Conservation (phyloP, 1,284 basidiomycete species). For the Naganishia sp. region DNA sequence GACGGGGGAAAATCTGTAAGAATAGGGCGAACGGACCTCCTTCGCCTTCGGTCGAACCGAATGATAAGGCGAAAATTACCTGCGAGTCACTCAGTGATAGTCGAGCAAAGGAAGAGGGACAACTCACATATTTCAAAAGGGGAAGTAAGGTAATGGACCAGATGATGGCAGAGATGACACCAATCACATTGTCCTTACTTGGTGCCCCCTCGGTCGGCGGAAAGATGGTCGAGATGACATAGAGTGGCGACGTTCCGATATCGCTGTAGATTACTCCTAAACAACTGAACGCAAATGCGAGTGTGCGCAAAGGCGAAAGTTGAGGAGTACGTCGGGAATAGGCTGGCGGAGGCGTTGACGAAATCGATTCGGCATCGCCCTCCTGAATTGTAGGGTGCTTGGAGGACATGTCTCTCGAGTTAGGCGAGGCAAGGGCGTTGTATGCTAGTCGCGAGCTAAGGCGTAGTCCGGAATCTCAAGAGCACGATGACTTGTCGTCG, state of each 20-base stretch:
- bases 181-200: constrained; percentile 63
- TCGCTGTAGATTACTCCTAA: constrained; percentile 59
- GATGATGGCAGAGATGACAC: constrained; percentile 63
- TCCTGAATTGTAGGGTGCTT: not conserved
- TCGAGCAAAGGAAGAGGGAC: not conserved
- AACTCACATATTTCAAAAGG: constrained; percentile 65
- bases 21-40: constrained; percentile 67
- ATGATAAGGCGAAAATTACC: constrained; percentile 61
- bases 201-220: constrained; percentile 57
- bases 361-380: not conserved
- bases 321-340: constrained; percentile 10
- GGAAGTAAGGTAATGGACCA: constrained; percentile 67
- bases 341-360: constrained; percentile 3
- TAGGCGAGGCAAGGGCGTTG: too few relatives aligned
- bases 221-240: constrained; percentile 68
- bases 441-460: too few relatives aligned
- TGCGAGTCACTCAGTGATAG: not conserved
- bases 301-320: constrained; percentile 5
- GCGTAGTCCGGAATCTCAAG: too few relatives aligned
- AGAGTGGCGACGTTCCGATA: constrained; percentile 61
- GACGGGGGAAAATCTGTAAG: constrained; percentile 62
- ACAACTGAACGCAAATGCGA: constrained; percentile 36
- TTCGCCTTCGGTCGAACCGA: constrained; percentile 66
- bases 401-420: too few relatives aligned
- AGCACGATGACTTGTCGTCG: too few relatives aligned